Base-by-base conservation (phyloP, 371 early-diverging fungal genomes). In the Fennellomyces sp. region DNA sequence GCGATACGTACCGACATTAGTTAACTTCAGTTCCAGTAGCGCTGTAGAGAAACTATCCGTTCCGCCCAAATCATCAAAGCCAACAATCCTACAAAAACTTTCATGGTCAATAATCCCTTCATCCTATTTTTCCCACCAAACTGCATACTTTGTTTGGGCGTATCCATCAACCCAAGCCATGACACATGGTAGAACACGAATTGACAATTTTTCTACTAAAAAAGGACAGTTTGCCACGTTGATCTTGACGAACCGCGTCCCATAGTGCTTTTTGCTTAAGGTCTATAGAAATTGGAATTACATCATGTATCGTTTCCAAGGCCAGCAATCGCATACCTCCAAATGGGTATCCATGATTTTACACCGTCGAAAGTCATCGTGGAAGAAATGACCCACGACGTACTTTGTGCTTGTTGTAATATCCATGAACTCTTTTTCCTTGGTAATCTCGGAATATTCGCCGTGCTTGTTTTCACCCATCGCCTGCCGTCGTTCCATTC, bases 51-150 rank as follows among this genome's bases (percentile, higher is more conserved):
- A 98, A 47, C 81, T 76, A 70, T 97, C 97, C 5, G 84, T 86
- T 65, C 91, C 92, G 13, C 96, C 96, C 8, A 98, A 76, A 27
- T 93, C 96, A 41, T 98, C 98, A 82, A 98, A 98, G 0, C 98
- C 97, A 61, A 96, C 82, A 30, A 98, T 64, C 41, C 95, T 94
- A 69, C 27, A 11, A 29, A 28, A 26, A 21, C 19, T 13, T 26
- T 56, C 27, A 47, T 29, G 6, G 42, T 19, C 50, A 35, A 15
- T 21, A 52, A 39, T 58, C 5, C 6, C 27, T 39, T 36, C 3
- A n/a, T 15, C 38, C 5, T 27, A 17, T 39, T 45, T 58, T 13
- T 19, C 7, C 2, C 47, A 38, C 2, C 29, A n/a, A 51, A 8
- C n/a, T 15, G 13, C 54, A 62, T 61, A 72, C 66, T 73, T 66